Evolutionary conservation across 805 yeast genomes (phyloP), one percentile per base, ranked within the genome.

Genomic region (Schwanniomyces pseudopolymorphus): DNA sequence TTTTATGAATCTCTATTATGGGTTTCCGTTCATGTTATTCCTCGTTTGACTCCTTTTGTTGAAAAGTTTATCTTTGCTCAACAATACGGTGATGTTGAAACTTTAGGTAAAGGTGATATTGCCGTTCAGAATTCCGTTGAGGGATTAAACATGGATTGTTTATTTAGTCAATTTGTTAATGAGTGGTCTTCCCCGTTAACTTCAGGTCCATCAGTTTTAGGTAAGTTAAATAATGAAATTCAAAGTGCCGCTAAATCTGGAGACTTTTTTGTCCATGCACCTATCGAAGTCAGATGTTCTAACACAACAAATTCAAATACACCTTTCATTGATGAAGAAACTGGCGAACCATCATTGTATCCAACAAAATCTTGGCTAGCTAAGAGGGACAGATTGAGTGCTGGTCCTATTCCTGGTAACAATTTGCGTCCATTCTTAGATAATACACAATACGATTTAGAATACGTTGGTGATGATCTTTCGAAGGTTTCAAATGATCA

Each of bases 141-240:
- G 48, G 96, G 92, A 5, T 80, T 92, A 58, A 89, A 88, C 65
- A 89, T 92, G 96, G 98, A 94, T 70, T 94, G 98, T 64, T 72
- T 92, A 55, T 92, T 89, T 66, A 83, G 90, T 38, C 99, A 92
- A 66, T 91, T 84, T 67, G 98, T 92, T 42, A 84, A 91, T 61
- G 99, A 92, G 69, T 92, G 98, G 98, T 90, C 94, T n/a, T 81
- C 95, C 41, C 98, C 98, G 17, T 70, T 92, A 59, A 77, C 69
- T 20, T 78, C 81, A 52, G 97, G 97, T 4, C 84, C 84, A 6
- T 85, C 81, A 43, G 84, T 86, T 16, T 75, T 91, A 52, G 61
- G 67, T 37, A 74, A 84, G n/a, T 72, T 92, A 49, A 79, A 82
- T 48, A 77, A 77, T 26, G 80, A 81, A 1, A 85, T 87, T 43